phyloP scores from a whole-genome alignment of 306 rosid genomes.

The Malus sylvestris region DNA sequence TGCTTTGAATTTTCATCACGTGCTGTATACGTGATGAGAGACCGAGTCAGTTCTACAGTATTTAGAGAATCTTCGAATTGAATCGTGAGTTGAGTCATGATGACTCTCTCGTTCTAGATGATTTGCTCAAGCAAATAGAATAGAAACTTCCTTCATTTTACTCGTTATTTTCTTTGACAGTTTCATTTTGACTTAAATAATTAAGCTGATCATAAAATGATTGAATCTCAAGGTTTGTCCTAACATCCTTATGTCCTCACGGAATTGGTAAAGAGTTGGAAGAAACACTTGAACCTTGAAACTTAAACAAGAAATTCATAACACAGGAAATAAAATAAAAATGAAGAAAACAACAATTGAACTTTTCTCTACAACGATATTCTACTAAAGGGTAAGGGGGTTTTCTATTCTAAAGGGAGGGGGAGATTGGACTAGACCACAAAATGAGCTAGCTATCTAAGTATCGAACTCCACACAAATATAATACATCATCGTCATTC shows the following conservation, averaged over 20 bases:
- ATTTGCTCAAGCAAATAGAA: background rate
- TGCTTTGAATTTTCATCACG: background rate
- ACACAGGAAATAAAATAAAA: background rate
- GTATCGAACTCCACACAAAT: no score
- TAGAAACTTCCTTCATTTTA: background rate
- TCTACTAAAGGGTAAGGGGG: background rate
- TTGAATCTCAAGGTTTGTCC: background rate
- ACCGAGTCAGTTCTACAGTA: background rate
- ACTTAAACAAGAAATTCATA: background rate
- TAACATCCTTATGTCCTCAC: background rate
- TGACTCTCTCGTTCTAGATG: background rate
- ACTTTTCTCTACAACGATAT: background rate
- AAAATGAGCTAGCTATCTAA: no score
- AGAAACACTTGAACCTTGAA: background rate
- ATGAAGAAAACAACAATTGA: background rate
- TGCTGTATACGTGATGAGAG: background rate
- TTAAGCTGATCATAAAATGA: background rate
- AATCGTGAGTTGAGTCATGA: background rate
- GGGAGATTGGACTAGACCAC: background rate
- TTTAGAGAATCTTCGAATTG: background rate
- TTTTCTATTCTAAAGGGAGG: no score
- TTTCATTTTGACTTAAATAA: background rate
- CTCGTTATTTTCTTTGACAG: background rate
- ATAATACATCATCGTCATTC: no score
- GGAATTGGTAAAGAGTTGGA: background rate